Evolutionary conservation across 257 asterid genomes (phyloP).

Genomic region (Anisodus acutangulus): DNA sequence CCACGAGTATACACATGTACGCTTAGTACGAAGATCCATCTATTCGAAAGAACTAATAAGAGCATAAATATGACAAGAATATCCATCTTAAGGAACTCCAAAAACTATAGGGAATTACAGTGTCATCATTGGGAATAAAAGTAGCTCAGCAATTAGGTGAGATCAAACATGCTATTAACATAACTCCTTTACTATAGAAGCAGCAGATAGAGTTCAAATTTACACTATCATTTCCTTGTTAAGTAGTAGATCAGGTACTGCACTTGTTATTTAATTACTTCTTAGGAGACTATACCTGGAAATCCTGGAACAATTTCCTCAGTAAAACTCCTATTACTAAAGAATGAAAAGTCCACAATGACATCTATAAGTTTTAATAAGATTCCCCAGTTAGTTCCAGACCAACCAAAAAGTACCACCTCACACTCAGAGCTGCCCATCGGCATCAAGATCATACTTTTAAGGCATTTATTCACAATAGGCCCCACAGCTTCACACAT

Average conservation of each 20-base stretch:
- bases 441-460: slow-evolving; percentile 47
- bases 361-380: slow-evolving; percentile 33
- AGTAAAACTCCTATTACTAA: slow-evolving; percentile 24
- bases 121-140: not conserved
- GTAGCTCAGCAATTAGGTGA: not conserved
- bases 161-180: not conserved
- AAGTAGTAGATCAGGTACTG: not conserved
- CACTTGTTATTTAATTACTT: not conserved
- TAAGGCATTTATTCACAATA: slow-evolving; percentile 50
- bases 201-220: not conserved
- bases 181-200: not conserved
- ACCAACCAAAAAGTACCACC: slow-evolving; percentile 40
- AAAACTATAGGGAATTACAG: not conserved
- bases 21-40: not conserved
- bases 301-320: slow-evolving; percentile 26
- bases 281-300: slow-evolving; percentile 8
- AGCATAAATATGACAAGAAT: not conserved
- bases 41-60: not conserved
- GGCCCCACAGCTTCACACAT: slow-evolving; percentile 60
- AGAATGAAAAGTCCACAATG: slow-evolving; percentile 35
- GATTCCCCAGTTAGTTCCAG: slow-evolving; percentile 43
- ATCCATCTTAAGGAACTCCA: not conserved
- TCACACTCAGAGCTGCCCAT: slow-evolving; percentile 39
- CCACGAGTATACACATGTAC: not conserved
- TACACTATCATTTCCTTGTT: not conserved